Evolutionary conservation across 2,329 filamentous ascomycete species (phyloP), one percentile per base, ranked within the genome.

Genomic region (Penicillium paneum): DNA sequence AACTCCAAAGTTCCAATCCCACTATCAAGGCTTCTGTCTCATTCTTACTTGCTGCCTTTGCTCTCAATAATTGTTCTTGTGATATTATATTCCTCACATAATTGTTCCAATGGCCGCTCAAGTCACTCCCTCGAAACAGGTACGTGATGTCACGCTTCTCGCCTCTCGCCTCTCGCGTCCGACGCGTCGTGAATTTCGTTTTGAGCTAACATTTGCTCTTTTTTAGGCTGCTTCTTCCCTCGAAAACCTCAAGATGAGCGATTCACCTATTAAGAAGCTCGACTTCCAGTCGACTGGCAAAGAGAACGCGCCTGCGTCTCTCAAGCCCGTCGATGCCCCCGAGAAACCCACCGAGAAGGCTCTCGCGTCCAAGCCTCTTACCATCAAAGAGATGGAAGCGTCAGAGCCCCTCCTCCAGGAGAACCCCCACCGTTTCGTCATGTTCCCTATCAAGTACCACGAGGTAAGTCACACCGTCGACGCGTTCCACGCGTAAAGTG

Each of bases 391-490:
- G 28, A 81, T 88, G 47, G 90, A 96, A 76, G 82, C 83, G 54
- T 83, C 91, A 54, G 94, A 99, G 83, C 94, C 94, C 54, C 82
- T 99, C 49, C 85, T 99, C 7, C 89, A 91, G 74, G 94, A 97
- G 79, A 99, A 99, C 79, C 88, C 91, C 59, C 85, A 96, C 66
- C 90, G 94, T 68, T 99, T 99, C 71, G 94, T 99, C 56, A 83
- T 99, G 59, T 99, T 99, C 79, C 94, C 94, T 64, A 96, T 99
- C 77, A 97, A 97, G 83, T 97, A 97, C 79, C 92, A 97, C 71
- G 93, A 97, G 88, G 93, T 97, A 79, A 77, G 90, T 83, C 64
- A 78, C 78, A 76, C 76, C 75, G 74, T 63, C 64, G 66, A 78
- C 79, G 78, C 75, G 71, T 76, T 48, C 10, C 65, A 87, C 88